phyloP scores from a whole-genome alignment of 495 filamentous ascomycete genomes.

The Massariosphaeria phaeospora region DNA sequence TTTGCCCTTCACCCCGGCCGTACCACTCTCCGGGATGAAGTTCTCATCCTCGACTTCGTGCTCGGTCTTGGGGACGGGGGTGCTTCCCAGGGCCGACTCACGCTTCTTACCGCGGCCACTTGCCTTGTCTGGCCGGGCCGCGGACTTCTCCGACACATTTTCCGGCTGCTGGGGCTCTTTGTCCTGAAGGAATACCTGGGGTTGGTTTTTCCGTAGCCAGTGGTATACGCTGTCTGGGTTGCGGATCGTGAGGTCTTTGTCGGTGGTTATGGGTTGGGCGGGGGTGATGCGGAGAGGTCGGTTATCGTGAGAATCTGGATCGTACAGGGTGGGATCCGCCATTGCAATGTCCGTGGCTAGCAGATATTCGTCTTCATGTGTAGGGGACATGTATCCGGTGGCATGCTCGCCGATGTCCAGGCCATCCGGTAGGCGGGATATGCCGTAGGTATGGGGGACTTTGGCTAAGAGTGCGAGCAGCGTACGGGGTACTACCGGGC shows the following conservation, averaged over 20 bases:
- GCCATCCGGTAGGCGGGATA: slow-evolving; percentile 20
- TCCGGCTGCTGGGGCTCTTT: slow-evolving; percentile 49
- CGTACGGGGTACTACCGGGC: slow-evolving; percentile 31
- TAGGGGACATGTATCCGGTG: slow-evolving; percentile 59
- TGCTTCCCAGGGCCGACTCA: slow-evolving; percentile 17
- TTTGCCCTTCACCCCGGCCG: slow-evolving; percentile 43
- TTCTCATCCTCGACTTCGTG: slow-evolving; percentile 52
- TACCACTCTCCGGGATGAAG: slow-evolving; percentile 42
- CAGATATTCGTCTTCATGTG: slow-evolving; percentile 78
- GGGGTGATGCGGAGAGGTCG: slow-evolving; percentile 20
- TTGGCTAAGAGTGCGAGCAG: slow-evolving; percentile 11
- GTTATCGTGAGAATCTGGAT: slow-evolving; percentile 19
- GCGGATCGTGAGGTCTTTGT: slow-evolving; percentile 47
- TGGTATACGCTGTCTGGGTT: slow-evolving; percentile 87
- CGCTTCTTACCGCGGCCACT: slow-evolving; percentile 23
- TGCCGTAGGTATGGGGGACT: slow-evolving; percentile 23
- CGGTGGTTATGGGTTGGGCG: slow-evolving; percentile 17
- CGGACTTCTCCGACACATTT: slow-evolving; percentile 32
- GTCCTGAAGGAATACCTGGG: slow-evolving; percentile 77
- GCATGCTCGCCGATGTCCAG: slow-evolving; percentile 21
- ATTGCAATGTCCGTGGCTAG: slow-evolving; percentile 63
- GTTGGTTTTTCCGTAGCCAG: slow-evolving; percentile 80
- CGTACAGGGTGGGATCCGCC: slow-evolving; percentile 38
- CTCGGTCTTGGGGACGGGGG: slow-evolving; percentile 43
- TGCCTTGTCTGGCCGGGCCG: slow-evolving; percentile 19